A percentile compares a stretch with the other conserved stretches of the same genome.
Conservation (phyloP, 495 filamentous ascomycete genomes). For the Aspergillus sclerotiicarbonarius region DNA sequence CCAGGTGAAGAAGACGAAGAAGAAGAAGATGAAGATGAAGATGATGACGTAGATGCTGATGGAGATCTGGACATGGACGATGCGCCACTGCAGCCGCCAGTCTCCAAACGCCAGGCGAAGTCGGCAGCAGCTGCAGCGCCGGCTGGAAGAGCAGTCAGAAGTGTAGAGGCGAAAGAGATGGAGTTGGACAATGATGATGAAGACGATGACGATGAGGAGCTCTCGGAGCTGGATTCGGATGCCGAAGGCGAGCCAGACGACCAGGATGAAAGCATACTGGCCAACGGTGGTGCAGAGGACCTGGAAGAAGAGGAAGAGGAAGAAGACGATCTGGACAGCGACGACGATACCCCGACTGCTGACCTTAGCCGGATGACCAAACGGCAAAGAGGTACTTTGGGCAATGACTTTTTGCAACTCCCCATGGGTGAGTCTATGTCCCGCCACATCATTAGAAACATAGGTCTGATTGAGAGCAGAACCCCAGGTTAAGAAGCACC, state of each 20-base stretch:
- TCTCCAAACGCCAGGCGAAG: constrained; percentile 31
- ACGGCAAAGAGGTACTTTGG: constrained; percentile 72
- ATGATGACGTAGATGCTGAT: constrained; percentile 54
- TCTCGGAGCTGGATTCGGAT: constrained; percentile 48
- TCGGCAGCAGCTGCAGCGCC: constrained; percentile 26
- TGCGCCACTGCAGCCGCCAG: constrained; percentile 40
- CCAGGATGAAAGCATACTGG: constrained; percentile 44
- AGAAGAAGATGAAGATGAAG: constrained; percentile 53
- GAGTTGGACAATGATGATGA: constrained; percentile 50
- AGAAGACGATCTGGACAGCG: constrained; percentile 65
- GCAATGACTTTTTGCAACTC: constrained; percentile 74
- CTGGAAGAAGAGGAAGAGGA: constrained; percentile 59
- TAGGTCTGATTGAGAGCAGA: constrained; percentile 51
- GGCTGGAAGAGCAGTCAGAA: constrained; percentile 40
- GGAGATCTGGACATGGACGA: constrained; percentile 60
- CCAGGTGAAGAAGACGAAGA: constrained; percentile 54
- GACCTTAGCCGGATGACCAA: constrained; percentile 85
- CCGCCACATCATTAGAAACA: no score
- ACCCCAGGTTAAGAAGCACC: constrained; percentile 86
- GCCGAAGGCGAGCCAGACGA: constrained; percentile 52
- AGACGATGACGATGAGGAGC: constrained; percentile 55
- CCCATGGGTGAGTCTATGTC: constrained; percentile 64
- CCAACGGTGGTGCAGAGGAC: constrained; percentile 43
- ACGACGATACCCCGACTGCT: constrained; percentile 54
- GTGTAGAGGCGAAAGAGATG: constrained; percentile 62